Conservation (phyloP, 352 stramenopile genomes). For the Thraustochytrium striatum region DNA sequence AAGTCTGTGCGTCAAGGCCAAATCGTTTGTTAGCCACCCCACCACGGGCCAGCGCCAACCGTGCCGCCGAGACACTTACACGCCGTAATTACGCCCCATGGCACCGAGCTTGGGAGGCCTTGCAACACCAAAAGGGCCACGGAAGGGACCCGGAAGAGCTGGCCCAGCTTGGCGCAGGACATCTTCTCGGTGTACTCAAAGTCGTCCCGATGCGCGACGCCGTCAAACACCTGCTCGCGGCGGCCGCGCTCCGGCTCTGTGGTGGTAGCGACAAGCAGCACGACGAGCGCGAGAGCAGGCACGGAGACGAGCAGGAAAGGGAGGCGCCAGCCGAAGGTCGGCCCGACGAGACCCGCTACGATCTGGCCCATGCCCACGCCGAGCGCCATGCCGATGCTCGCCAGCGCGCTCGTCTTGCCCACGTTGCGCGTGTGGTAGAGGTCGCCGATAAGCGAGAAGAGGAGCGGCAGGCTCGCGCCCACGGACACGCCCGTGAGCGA, state of each 20-base stretch:
- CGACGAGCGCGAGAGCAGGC: conserved; percentile 59
- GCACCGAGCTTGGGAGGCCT: conserved; percentile 60
- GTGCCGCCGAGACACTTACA: too few relatives aligned
- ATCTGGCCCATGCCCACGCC: conserved; percentile 67
- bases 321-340: conserved; percentile 59
- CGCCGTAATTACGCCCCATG: conserved; percentile 64
- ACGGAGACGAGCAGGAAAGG: conserved; percentile 65
- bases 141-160: conserved; percentile 3
- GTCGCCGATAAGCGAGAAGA: conserved; percentile 67
- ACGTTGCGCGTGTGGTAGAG: conserved; percentile 58
- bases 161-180: conserved; percentile 14
- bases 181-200: conserved; percentile 26
- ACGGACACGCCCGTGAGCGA: conserved; percentile 63
- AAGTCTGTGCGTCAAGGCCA: too few relatives aligned
- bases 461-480: conserved; percentile 64
- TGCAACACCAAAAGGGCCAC: conserved; percentile 61
- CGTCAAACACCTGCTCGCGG: conserved; percentile 57
- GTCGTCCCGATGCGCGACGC: too few relatives aligned
- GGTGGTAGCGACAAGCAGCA: conserved; percentile 57
- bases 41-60: too few relatives aligned
- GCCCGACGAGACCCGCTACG: conserved; percentile 52
- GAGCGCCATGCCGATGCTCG: conserved; percentile 59
- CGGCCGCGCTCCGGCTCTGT: conserved; percentile 60
- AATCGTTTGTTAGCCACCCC: too few relatives aligned
- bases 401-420: conserved; percentile 54